Percentiles rank a stretch among this genome's conserved stretches.
Evolutionary conservation across 208 protist genomes (phyloP).

Genomic region (Trypanosoma caninum): DNA sequence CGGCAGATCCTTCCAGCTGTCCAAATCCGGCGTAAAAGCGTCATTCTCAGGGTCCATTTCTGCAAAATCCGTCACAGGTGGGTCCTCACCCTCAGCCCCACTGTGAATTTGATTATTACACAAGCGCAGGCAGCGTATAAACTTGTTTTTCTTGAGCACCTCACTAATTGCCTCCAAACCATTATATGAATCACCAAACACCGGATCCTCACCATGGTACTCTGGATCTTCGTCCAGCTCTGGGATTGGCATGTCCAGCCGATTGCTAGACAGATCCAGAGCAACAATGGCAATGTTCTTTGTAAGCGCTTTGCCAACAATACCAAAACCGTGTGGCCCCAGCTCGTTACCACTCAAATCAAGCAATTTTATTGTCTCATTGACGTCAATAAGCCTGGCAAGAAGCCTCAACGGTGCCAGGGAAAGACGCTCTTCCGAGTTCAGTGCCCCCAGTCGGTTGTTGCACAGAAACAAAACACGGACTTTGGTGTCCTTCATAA

Average conservation of each 20-base stretch:
- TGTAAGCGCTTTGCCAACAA: slow-evolving; percentile 82
- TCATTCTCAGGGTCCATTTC: slow-evolving; percentile 45
- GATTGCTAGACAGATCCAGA: slow-evolving; percentile 76
- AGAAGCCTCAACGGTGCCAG: slow-evolving; percentile 47
- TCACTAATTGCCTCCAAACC: slow-evolving; percentile 81
- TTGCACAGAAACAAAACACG: slow-evolving; percentile 47
- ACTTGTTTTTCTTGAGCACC: slow-evolving; percentile 91
- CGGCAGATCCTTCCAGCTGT: slow-evolving; percentile 61
- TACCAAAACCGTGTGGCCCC: slow-evolving; percentile 71
- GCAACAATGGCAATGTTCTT: slow-evolving; percentile 73
- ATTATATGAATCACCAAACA: slow-evolving; percentile 73
- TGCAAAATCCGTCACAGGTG: slow-evolving; percentile 21
- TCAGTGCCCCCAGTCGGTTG: slow-evolving; percentile 36
- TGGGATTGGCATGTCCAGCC: slow-evolving; percentile 28
- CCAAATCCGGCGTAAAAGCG: slow-evolving; percentile 27
- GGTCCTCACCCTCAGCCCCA: slow-evolving; percentile 60
- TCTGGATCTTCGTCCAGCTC: slow-evolving; percentile 77
- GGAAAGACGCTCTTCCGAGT: slow-evolving; percentile 35
- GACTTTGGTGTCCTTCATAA: slow-evolving; percentile 38
- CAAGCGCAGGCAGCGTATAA: slow-evolving; percentile 71
- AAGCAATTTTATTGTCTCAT: slow-evolving; percentile 73
- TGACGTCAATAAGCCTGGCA: slow-evolving; percentile 64
- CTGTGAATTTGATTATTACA: slow-evolving; percentile 77
- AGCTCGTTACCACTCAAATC: slow-evolving; percentile 76
- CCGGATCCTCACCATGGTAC: slow-evolving; percentile 64